phyloP scores from a whole-genome alignment of 371 early-diverging fungal species.

The Nematocida homosporus region DNA sequence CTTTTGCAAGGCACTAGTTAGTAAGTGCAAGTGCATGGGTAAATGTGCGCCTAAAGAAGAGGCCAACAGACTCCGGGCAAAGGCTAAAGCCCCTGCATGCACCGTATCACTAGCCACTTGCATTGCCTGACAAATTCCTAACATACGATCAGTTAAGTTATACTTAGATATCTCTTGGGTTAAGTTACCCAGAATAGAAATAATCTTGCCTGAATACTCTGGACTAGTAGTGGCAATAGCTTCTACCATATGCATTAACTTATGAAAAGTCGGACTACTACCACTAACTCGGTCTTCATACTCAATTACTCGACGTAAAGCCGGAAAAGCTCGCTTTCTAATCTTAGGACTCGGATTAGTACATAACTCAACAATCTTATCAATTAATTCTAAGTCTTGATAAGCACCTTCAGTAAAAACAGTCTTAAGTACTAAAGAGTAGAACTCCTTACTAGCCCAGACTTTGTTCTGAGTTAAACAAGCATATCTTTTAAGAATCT shows the following conservation, averaged over 20 bases:
- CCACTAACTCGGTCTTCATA: constrained; percentile 6
- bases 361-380: constrained; percentile 11
- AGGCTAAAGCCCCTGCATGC: constrained; percentile 19
- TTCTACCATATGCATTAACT: constrained; percentile 25
- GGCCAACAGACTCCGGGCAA: constrained; percentile 1
- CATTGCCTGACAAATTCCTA: background rate
- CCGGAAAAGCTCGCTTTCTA: constrained; percentile 41
- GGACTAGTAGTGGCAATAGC: background rate
- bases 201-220: constrained; percentile 31
- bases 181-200: constrained; percentile 28
- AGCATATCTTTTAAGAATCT: constrained; percentile 1
- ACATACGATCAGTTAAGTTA: constrained; percentile 13
- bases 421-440: constrained; percentile 32
- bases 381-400: constrained; percentile 15
- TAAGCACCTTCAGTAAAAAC: constrained; percentile 44
- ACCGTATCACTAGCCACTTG: background rate
- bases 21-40: background rate
- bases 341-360: constrained; percentile 5
- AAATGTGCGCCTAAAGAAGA: background rate
- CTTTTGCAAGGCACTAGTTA: constrained; percentile 1
- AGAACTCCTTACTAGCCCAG: constrained; percentile 30
- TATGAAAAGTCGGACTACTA: constrained; percentile 28
- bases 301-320: constrained; percentile 26
- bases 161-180: constrained; percentile 37
- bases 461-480: background rate